Evolutionary conservation across 2,329 filamentous ascomycete species (phyloP).

Genomic region (Trichoderma atrobrunneum): DNA sequence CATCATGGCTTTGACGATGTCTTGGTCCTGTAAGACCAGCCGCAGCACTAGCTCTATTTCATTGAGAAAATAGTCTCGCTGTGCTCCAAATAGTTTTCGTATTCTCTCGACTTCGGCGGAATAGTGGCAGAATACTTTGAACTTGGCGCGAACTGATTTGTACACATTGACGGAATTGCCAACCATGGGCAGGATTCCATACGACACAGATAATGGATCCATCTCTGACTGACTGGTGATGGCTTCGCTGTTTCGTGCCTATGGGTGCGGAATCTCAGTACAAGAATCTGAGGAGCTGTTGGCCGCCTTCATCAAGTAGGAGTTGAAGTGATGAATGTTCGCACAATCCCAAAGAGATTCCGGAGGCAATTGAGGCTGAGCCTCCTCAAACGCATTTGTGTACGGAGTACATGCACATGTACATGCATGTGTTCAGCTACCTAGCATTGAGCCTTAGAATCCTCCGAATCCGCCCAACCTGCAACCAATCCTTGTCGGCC

Average conservation of each 20-base stretch:
- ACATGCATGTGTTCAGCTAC: not conserved
- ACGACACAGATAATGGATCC: not conserved
- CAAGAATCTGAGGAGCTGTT: not conserved
- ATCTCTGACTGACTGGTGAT: not conserved
- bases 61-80: not conserved
- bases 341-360: no score
- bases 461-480: not conserved
- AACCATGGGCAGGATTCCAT: not conserved
- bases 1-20: not conserved
- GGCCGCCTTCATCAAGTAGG: not conserved
- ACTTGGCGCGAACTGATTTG: not conserved
- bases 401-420: not conserved
- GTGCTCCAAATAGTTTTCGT: not conserved
- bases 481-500: not conserved
- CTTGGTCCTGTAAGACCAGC: not conserved
- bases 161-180: not conserved
- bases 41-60: not conserved
- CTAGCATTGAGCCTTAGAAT: not conserved
- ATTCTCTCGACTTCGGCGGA: slow-evolving; percentile 1
- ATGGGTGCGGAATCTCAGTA: not conserved
- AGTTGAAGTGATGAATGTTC: not conserved
- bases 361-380: not conserved
- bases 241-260: not conserved
- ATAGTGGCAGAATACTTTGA: not conserved
- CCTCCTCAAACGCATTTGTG: not conserved